Conservation (phyloP, 2,329 filamentous ascomycete genomes). For the Chlorencoelia australis region DNA sequence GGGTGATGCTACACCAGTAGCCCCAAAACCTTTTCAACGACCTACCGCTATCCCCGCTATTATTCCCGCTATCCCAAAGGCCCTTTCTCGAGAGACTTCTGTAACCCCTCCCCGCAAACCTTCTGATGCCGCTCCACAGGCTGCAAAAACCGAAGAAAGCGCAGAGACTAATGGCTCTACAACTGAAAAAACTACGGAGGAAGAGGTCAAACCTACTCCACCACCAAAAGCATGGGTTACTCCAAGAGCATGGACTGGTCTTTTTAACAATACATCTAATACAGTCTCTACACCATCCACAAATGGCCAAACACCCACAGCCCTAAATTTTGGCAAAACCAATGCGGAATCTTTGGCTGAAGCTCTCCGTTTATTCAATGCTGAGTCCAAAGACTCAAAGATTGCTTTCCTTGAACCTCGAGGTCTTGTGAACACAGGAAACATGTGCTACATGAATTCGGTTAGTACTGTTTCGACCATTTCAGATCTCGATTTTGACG, state of each 20-base stretch:
- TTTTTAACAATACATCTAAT: constrained; percentile 39
- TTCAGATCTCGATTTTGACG: constrained; percentile 26
- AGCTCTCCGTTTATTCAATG: constrained; percentile 62
- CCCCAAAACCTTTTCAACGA: constrained; percentile 24
- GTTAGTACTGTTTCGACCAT: constrained; percentile 43
- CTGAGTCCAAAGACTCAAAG: constrained; percentile 46
- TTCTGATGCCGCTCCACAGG: constrained; percentile 10
- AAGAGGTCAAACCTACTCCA: constrained; percentile 29
- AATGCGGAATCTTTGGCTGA: constrained; percentile 61
- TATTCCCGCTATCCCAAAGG: constrained; percentile 32
- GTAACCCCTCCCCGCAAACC: constrained; percentile 12
- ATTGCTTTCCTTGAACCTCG: constrained; percentile 82
- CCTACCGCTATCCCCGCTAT: constrained; percentile 39
- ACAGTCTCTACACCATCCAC: constrained; percentile 31
- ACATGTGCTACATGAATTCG: constrained; percentile 99
- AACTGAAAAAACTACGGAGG: constrained; percentile 5
- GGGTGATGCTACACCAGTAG: constrained; percentile 20
- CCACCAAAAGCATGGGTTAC: constrained; percentile 31
- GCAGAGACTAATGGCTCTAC: neutral
- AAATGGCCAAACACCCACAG: constrained; percentile 20
- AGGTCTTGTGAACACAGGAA: constrained; percentile 91
- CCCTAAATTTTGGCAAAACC: constrained; percentile 33
- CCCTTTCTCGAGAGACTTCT: constrained; percentile 29
- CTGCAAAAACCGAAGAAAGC: constrained; percentile 4
- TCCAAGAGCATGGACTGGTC: constrained; percentile 60